Conservation (phyloP, 768 basidiomycete species). For the Lactarius quietus region DNA sequence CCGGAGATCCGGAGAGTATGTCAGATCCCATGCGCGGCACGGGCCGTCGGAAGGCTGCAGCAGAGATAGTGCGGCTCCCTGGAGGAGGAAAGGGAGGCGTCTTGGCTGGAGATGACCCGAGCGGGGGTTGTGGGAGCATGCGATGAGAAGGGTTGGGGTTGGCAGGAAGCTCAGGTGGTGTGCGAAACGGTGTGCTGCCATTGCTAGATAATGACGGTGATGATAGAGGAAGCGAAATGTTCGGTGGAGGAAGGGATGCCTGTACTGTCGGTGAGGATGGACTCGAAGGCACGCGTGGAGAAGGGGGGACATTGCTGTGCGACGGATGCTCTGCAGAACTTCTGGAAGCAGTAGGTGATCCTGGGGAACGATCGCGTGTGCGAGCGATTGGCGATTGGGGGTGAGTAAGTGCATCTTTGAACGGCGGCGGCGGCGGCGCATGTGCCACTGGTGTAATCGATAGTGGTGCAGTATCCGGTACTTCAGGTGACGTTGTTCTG, state of each 20-base stretch:
- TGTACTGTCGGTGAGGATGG: constrained; percentile 17
- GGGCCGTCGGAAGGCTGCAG: constrained; percentile 68
- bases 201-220: constrained; percentile 28
- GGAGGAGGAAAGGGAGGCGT: constrained; percentile 36
- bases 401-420: constrained; percentile 25
- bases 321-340: constrained; percentile 2
- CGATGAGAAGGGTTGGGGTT: constrained; percentile 25
- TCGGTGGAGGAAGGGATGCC: constrained; percentile 12
- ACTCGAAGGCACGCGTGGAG: background rate
- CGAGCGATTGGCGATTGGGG: constrained; percentile 30
- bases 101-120: constrained; percentile 29
- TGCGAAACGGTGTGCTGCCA: constrained; percentile 36
- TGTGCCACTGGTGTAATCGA: constrained; percentile 32
- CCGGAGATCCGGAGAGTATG: constrained; percentile 29
- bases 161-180: constrained; percentile 47
- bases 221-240: constrained; percentile 17
- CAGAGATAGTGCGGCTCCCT: constrained; percentile 58
- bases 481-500: background rate
- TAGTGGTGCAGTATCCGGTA: constrained; percentile 39
- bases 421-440: constrained; percentile 25
- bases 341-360: constrained; percentile 15
- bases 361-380: constrained; percentile 6
- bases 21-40: constrained; percentile 35
- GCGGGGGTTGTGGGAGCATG: constrained; percentile 24
- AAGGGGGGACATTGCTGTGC: background rate